phyloP scores from a whole-genome alignment of 345 rosid genomes.

The Gossypium thurberi region DNA sequence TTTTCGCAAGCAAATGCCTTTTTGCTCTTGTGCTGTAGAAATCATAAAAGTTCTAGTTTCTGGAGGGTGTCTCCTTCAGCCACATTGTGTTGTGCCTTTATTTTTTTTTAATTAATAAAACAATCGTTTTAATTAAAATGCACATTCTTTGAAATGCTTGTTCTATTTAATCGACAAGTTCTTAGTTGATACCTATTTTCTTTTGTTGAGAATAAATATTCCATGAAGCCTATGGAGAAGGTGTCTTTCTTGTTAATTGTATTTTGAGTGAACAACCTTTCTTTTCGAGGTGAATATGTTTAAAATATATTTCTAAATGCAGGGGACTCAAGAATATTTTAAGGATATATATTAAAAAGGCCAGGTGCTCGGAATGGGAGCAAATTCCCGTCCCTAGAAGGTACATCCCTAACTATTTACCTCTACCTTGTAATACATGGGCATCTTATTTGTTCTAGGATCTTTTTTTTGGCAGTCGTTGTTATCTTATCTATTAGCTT shows the following conservation, averaged over 20 bases:
- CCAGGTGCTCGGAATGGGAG: constrained; percentile 88
- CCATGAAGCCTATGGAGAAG: background rate
- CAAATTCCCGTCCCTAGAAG: constrained; percentile 76
- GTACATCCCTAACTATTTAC: constrained; percentile 26
- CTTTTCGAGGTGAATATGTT: background rate
- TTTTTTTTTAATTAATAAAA: background rate
- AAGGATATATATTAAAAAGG: constrained; percentile 66
- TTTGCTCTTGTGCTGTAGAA: background rate
- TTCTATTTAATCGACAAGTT: background rate
- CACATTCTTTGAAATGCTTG: background rate
- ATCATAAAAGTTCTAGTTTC: background rate
- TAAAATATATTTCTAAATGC: constrained; percentile 17
- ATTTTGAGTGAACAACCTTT: background rate
- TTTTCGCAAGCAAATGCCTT: background rate
- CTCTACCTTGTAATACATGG: background rate
- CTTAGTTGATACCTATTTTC: background rate
- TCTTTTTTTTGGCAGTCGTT: background rate
- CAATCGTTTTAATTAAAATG: background rate
- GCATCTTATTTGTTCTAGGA: background rate
- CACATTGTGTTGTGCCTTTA: background rate
- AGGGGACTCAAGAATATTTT: constrained; percentile 93
- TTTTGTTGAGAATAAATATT: background rate
- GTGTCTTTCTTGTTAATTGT: background rate
- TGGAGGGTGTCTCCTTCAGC: background rate
- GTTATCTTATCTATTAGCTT: background rate